Evolutionary conservation across 1,284 basidiomycete genomes (phyloP).

Genomic region (Polyporus tsugae): DNA sequence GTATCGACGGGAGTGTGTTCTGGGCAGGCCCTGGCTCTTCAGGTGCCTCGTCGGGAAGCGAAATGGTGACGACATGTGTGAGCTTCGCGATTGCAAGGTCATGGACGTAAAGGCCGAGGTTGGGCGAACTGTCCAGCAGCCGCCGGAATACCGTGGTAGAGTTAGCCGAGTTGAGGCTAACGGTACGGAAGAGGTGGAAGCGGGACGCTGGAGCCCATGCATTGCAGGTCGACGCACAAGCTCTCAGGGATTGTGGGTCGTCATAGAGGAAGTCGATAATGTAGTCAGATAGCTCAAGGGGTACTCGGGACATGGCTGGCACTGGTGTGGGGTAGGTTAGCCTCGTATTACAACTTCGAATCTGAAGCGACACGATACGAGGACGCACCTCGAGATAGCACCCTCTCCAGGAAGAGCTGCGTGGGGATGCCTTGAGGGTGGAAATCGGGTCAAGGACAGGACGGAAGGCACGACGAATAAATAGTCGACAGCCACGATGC

Average conservation of each 20-base stretch:
- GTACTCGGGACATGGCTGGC: constrained; percentile 35
- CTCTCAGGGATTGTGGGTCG: constrained; percentile 40
- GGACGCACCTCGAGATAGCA: not conserved
- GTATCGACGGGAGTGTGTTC: constrained; percentile 26
- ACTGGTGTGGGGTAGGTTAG: constrained; percentile 11
- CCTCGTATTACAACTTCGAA: not conserved
- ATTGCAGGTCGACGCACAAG: constrained; percentile 47
- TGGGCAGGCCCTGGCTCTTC: constrained; percentile 12
- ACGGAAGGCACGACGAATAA: not conserved
- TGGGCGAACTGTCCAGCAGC: constrained; percentile 33
- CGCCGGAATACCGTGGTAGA: constrained; percentile 31
- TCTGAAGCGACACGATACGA: not conserved
- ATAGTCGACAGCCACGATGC: constrained; percentile 1
- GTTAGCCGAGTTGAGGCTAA: constrained; percentile 34
- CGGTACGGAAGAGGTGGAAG: constrained; percentile 45
- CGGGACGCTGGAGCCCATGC: constrained; percentile 47
- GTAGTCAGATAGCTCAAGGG: constrained; percentile 47
- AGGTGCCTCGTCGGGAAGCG: constrained; percentile 1
- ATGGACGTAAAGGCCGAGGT: constrained; percentile 39
- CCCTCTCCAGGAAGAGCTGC: not conserved
- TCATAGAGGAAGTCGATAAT: constrained; percentile 48
- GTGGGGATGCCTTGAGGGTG: not conserved
- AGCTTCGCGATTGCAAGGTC: constrained; percentile 34
- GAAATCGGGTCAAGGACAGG: not conserved
- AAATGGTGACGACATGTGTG: constrained; percentile 6